Percentiles rank a stretch among this genome's conserved stretches.
phyloP scores from a whole-genome alignment of 192 early-diverging fungal species.

The Rhizoclosmatium sp. region DNA sequence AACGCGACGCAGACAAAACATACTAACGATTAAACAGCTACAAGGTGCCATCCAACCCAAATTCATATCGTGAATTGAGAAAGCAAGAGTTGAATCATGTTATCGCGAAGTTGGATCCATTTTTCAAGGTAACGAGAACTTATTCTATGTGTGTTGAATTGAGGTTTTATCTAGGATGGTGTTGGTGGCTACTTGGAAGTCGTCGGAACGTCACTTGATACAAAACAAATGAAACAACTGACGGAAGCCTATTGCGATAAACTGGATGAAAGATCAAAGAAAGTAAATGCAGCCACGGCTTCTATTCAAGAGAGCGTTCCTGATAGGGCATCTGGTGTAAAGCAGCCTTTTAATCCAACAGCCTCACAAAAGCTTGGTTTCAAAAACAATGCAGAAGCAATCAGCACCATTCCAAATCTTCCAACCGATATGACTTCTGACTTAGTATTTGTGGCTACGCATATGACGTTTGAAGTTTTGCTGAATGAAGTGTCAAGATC shows the following conservation, averaged over 20 bases:
- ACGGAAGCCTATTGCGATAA: slow-evolving; percentile 38
- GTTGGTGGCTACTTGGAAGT: slow-evolving; percentile 51
- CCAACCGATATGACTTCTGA: slow-evolving; percentile 10
- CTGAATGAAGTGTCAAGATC: slow-evolving; percentile 46
- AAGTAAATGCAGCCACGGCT: not conserved
- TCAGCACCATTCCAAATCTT: not conserved
- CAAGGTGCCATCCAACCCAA: slow-evolving; percentile 9
- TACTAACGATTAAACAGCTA: slow-evolving; percentile 3
- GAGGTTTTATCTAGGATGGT: slow-evolving; percentile 32
- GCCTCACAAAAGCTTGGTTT: not conserved
- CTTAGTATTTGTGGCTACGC: slow-evolving; percentile 32
- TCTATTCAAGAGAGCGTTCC: not conserved
- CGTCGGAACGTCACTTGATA: slow-evolving; percentile 35
- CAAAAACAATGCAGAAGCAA: not conserved
- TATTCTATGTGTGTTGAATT: not conserved
- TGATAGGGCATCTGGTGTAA: not conserved
- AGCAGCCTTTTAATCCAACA: not conserved
- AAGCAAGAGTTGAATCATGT: slow-evolving; percentile 47
- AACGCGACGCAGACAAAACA: not conserved
- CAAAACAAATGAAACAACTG: slow-evolving; percentile 33
- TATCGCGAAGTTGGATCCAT: slow-evolving; percentile 44
- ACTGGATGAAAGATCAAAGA: slow-evolving; percentile 19
- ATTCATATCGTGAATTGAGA: slow-evolving; percentile 26
- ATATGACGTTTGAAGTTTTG: slow-evolving; percentile 46
- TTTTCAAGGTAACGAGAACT: not conserved